These are phyloP conservation scores for Amanita jacksonii DNA, from an alignment of 768 basidiomycete species.

Conservation along the genomic window DNA sequence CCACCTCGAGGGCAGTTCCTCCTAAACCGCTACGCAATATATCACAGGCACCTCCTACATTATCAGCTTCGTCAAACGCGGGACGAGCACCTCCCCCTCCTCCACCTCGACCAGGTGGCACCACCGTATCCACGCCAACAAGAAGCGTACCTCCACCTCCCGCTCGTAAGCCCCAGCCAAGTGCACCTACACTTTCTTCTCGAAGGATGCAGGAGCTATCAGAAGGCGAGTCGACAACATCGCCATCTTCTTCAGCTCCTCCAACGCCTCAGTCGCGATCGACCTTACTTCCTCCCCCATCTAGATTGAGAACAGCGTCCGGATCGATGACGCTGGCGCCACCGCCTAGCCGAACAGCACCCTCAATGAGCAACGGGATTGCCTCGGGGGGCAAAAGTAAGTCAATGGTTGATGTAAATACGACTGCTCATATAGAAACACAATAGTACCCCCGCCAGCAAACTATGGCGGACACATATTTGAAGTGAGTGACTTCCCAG, in stretches of 20 bases:
- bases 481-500: conserved; percentile 70
- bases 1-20: conserved; percentile 20
- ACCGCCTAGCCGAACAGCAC: conserved; percentile 19
- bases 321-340: conserved; percentile 21
- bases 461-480: conserved; percentile 62
- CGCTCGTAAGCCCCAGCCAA: conserved; percentile 13
- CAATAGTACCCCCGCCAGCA: conserved; percentile 45
- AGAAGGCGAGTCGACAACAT: conserved; percentile 7
- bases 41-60: conserved; percentile 20
- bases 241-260: conserved; percentile 2
- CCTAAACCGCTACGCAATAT: conserved; percentile 26
- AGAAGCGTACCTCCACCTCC: conserved; percentile 36
- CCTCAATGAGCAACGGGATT: conserved; percentile 1
- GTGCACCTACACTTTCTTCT: conserved; percentile 14
- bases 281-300: conserved; percentile 15
- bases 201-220: conserved; percentile 13
- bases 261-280: conserved; percentile 3
- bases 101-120: conserved; percentile 32
- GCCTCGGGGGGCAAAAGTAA: background rate
- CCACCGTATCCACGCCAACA: conserved; percentile 19
- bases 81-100: conserved; percentile 26
- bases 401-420: background rate
- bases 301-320: conserved; percentile 18
- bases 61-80: conserved; percentile 13
- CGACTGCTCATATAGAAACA: background rate